A percentile compares a stretch with the other conserved stretches of the same genome.
These are phyloP conservation scores for Cytidiella melzeri DNA, from an alignment of 768 basidiomycete genomes.

Conservation along the genomic window DNA sequence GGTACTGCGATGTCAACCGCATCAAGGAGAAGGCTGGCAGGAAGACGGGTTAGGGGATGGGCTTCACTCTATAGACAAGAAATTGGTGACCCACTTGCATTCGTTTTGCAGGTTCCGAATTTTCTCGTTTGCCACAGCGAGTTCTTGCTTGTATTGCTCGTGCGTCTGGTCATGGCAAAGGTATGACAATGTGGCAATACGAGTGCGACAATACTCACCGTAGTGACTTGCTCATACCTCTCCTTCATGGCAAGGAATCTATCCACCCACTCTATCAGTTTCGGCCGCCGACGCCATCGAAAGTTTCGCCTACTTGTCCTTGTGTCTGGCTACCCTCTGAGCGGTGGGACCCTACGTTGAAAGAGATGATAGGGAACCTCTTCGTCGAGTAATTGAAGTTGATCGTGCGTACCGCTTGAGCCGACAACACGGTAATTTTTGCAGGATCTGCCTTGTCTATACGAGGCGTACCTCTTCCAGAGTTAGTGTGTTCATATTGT, in stretches of 20 bases:
- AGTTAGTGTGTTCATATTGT: too few species aligned
- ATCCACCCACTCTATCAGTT: neutral
- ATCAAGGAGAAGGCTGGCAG: conserved; percentile 23
- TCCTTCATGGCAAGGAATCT: conserved; percentile 14
- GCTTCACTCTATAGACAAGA: neutral
- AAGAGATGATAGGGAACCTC: too few species aligned
- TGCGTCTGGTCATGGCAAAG: conserved; percentile 13
- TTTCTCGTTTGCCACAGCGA: conserved; percentile 22
- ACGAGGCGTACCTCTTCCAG: too few species aligned
- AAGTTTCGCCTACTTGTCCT: conserved; percentile 5
- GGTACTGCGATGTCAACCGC: conserved; percentile 26
- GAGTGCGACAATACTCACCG: conserved; percentile 8
- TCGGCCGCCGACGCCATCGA: neutral
- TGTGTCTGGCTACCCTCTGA: conserved; percentile 5
- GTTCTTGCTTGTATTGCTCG: conserved; percentile 18
- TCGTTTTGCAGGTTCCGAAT: conserved; percentile 22
- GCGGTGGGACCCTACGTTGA: neutral
- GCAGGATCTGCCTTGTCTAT: too few species aligned
- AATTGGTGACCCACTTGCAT: conserved; percentile 21
- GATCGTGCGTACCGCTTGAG: too few species aligned
- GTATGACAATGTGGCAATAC: neutral
- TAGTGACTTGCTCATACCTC: conserved; percentile 13
- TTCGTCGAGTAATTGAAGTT: too few species aligned
- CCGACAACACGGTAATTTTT: too few species aligned
- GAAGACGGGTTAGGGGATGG: neutral